Evolutionary conservation across 805 yeast species (phyloP), one percentile per base, ranked within the genome.

Genomic region (Hanseniaspora guilliermondii): DNA sequence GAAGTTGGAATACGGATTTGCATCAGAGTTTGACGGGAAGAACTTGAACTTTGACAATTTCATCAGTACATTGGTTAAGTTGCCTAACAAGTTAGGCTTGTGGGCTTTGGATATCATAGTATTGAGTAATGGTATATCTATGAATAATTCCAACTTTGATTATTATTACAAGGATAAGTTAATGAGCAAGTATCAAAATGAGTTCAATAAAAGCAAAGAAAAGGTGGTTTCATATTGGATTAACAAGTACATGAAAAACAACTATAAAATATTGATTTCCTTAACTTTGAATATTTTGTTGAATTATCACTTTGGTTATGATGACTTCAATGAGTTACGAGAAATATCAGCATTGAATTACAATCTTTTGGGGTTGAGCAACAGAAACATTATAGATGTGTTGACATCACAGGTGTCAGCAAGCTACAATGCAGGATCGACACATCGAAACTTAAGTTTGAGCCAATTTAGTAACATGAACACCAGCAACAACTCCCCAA

Each of bases 241-340:
- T 61, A 59, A 65, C 58, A 57, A 69, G 61, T 58, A 70, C 59
- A 65, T 65, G 58, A 57, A 62, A 56, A 53, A 67, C 62, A 70
- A 72, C 55, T 73, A 75, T 60, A 75, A 72, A 58, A 60, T 72
- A 2, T 58, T 73, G 21, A 64, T 70, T 27, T 66, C 79, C 0
- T 61, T 75, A 19, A 58, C 71, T 5, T 53, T 74, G 36, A 71
- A 73, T 24, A 64, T 77, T 4, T 59, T 76, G 30, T 64, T 73
- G 42, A 74, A 77, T 57, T 73, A 75, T 61, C 81, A 77, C 62
- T 76, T 73, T 63, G 82, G 82, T 1, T 77, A 70, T 57, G 64
- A 63, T 45, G 68, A 67, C 54, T 58, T 72, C 53, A 62, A 62
- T 19, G 61, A 63, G 9, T 58, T 72, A 36, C 35, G 45, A 8